phyloP scores from a whole-genome alignment of 1,284 basidiomycete species.

The Pyrrhoderma lamaoense region DNA sequence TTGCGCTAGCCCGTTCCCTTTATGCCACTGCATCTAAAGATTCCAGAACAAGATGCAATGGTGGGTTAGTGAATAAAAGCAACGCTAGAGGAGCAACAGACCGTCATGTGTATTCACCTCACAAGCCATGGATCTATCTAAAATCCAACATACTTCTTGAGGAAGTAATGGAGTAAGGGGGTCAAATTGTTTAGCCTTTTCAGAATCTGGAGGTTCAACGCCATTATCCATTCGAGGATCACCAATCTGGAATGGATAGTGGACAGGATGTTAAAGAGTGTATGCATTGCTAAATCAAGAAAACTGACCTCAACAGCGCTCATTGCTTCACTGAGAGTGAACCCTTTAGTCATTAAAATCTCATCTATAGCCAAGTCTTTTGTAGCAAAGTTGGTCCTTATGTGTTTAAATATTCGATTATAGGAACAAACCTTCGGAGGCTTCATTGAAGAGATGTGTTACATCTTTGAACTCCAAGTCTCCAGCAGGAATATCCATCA shows the following conservation, averaged over 20 bases:
- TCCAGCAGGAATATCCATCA: constrained; percentile 10
- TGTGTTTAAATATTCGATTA: too few species aligned
- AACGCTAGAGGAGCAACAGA: constrained; percentile 15
- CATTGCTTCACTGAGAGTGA: constrained; percentile 81
- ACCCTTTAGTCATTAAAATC: constrained; percentile 62
- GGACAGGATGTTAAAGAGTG: background rate
- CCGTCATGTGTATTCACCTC: constrained; percentile 52
- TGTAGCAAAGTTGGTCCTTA: too few species aligned
- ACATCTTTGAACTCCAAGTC: constrained; percentile 12
- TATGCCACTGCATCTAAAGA: constrained; percentile 78
- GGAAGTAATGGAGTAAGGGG: constrained; percentile 56
- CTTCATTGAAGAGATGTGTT: constrained; percentile 12
- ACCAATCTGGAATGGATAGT: constrained; percentile 54
- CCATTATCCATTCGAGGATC: constrained; percentile 88
- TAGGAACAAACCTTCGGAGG: constrained; percentile 6
- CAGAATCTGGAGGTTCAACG: constrained; percentile 43
- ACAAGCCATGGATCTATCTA: constrained; percentile 72
- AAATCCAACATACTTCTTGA: constrained; percentile 79
- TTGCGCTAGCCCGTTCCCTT: constrained; percentile 77
- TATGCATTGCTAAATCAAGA: background rate
- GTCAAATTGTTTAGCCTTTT: constrained; percentile 47
- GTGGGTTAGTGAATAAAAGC: constrained; percentile 6
- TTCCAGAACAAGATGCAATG: constrained; percentile 18
- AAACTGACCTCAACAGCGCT: constrained; percentile 71
- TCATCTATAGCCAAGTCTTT: constrained; percentile 60